Conservation (phyloP, 805 yeast genomes). For the Groenewaldozyma salmanticensis region DNA sequence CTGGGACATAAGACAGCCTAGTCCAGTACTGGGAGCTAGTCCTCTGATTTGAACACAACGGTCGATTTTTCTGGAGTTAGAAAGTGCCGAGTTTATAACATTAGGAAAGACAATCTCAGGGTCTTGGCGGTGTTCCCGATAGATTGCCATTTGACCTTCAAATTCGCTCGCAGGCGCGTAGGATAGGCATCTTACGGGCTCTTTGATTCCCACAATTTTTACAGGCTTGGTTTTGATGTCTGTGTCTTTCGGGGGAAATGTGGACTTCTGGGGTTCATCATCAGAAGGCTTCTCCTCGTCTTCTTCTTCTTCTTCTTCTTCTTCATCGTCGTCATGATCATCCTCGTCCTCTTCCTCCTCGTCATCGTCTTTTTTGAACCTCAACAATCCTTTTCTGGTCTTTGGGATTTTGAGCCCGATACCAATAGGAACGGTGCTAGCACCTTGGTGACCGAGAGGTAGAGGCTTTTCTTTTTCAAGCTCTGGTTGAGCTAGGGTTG, state of each 20-base stretch:
- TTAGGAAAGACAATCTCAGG: not conserved
- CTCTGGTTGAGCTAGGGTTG: not conserved
- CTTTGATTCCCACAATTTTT: not conserved
- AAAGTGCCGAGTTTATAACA: not conserved
- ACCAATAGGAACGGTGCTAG: not conserved
- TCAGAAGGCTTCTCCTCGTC: not conserved
- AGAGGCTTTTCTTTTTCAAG: not conserved
- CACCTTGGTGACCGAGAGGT: not conserved
- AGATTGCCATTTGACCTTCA: not conserved
- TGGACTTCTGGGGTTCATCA: not conserved
- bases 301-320: not conserved
- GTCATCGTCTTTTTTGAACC: not conserved
- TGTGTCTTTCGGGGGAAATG: not conserved
- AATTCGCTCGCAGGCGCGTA: not conserved
- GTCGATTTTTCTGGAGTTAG: not conserved
- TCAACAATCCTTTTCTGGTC: not conserved
- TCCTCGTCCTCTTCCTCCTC: not conserved
- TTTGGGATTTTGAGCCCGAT: not conserved
- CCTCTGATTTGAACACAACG: slow-evolving; percentile 2
- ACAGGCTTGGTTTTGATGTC: not conserved
- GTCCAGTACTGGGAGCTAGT: slow-evolving; percentile 3
- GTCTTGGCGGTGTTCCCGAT: not conserved
- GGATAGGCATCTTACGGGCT: too few species aligned
- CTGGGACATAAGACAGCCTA: slow-evolving; percentile 7
- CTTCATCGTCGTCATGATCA: not conserved